Evolutionary conservation across 345 rosid species (phyloP).

Genomic region (Brassica cretica): DNA sequence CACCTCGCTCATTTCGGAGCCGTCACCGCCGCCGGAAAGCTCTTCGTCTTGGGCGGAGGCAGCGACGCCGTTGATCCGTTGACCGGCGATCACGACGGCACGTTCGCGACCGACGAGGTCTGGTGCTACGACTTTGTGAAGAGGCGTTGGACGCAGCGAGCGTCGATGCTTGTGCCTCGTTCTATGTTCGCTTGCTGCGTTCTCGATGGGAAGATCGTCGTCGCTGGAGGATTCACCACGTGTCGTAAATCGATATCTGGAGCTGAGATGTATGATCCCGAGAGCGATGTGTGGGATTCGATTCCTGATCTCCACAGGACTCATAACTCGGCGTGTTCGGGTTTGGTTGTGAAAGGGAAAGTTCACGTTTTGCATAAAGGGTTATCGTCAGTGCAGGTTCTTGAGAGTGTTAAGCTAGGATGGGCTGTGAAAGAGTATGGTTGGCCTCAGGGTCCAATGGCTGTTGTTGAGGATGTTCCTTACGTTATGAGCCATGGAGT

Average conservation of each 20-base stretch:
- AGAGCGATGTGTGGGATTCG: conserved; percentile 70
- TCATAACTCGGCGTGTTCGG: conserved; percentile 91
- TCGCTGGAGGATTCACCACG: conserved; percentile 92
- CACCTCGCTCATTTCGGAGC: conserved; percentile 86
- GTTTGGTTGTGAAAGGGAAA: conserved; percentile 65
- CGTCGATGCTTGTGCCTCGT: conserved; percentile 89
- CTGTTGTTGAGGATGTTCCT: conserved; percentile 63
- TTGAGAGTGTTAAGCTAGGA: conserved; percentile 56
- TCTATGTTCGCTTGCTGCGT: conserved; percentile 95
- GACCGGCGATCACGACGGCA: conserved; percentile 95
- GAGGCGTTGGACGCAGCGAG: conserved; percentile 64
- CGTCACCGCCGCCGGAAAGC: conserved; percentile 62
- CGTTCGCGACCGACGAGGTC: conserved; percentile 87
- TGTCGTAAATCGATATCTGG: conserved; percentile 84
- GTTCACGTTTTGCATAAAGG: conserved; percentile 90
- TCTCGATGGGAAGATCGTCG: conserved; percentile 80
- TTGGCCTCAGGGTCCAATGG: conserved; percentile 93
- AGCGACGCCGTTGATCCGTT: conserved; percentile 91
- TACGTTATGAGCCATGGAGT: conserved; percentile 73
- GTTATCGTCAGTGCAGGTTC: conserved; percentile 77
- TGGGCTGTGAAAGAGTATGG: conserved; percentile 82
- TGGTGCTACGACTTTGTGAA: conserved; percentile 88
- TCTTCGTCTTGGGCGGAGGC: conserved; percentile 93
- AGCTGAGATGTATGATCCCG: conserved; percentile 93
- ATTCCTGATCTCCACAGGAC: conserved; percentile 85